Evolutionary conservation across 2,329 filamentous ascomycete genomes (phyloP), one percentile per base, ranked within the genome.

Genomic region (Verticillium zaregamsianum): DNA sequence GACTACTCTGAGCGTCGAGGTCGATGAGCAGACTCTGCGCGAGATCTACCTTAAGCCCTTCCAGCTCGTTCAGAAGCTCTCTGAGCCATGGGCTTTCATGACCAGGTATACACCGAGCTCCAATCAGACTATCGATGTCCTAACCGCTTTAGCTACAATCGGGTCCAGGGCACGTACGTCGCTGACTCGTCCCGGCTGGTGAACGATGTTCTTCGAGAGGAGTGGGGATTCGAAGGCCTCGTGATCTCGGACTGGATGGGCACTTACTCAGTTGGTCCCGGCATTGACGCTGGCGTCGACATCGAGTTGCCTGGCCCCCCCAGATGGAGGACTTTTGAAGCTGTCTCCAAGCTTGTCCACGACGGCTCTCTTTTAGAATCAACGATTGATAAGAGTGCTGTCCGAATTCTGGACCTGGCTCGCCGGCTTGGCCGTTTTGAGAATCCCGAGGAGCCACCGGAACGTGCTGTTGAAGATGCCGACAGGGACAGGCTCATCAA

Each of bases 171-270:
- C 25, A 77, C 74, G 5, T 80, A 82, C 68, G 84, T 81, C 66
- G 83, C 80, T 62, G 83, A 86, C 69, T 84, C 82, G 65, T 69
- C 72, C 28, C 77, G 79, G 60, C 73, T 86, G 12, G 71, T 86
- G 2, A 77, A 82, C 8, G 75, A 76, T 12, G 76, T 87, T 60
- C 71, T 87, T 33, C 76, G 84, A 17, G 74, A 76, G 1, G 84
- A 87, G 70, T 87, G 84, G 84, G 81, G 79, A 0, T 87, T 82
- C 77, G 73, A 82, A 2, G 84, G 84, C 69, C 45, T 86, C 52
- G 72, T 86, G 25, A 85, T 86, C 80, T 85, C 82, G 65, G 84
- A 87, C 69, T 87, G 84, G 84, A 77, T 71, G 39, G 84, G 83
- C 60, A 83, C 79, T 0, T 86, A 87, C 68, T 83, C 78, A 63